phyloP scores from a whole-genome alignment of 1,284 basidiomycete genomes.

The Bjerkandera adusta region DNA sequence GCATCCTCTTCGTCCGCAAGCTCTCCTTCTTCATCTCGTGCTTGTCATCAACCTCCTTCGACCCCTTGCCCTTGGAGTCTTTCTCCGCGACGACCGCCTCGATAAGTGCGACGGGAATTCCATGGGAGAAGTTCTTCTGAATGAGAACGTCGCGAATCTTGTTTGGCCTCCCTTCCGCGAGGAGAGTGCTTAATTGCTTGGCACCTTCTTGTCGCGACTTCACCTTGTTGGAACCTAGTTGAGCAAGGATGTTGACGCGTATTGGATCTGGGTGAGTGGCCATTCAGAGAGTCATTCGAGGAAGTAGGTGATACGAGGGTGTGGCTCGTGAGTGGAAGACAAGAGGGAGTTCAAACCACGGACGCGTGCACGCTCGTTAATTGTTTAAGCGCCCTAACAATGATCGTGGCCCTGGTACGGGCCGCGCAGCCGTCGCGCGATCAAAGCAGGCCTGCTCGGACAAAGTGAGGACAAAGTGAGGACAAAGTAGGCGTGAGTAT shows the following conservation, averaged over 20 bases:
- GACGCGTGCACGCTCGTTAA: no score
- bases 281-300: conserved; percentile 1
- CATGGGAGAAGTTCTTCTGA: conserved; percentile 60
- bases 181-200: conserved; percentile 53
- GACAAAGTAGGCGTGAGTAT: no score
- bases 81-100: conserved; percentile 64
- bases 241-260: conserved; percentile 27
- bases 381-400: no score
- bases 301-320: no score
- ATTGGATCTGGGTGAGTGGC: not conserved
- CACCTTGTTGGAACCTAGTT: conserved; percentile 64
- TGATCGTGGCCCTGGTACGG: no score
- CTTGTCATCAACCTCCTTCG: conserved; percentile 62
- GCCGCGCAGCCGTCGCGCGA: no score
- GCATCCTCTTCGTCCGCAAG: conserved; percentile 50
- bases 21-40: conserved; percentile 70
- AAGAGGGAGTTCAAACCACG: no score
- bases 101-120: conserved; percentile 76
- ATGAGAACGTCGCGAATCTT: conserved; percentile 53
- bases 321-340: not conserved
- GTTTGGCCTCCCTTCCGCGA: conserved; percentile 53
- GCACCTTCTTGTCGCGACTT: conserved; percentile 74
- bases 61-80: conserved; percentile 41
- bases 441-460: no score
- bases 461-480: no score